Evolutionary conservation across 306 rosid genomes (phyloP), one percentile per base, ranked within the genome.

Genomic region (Cyclanthera cordifolia): DNA sequence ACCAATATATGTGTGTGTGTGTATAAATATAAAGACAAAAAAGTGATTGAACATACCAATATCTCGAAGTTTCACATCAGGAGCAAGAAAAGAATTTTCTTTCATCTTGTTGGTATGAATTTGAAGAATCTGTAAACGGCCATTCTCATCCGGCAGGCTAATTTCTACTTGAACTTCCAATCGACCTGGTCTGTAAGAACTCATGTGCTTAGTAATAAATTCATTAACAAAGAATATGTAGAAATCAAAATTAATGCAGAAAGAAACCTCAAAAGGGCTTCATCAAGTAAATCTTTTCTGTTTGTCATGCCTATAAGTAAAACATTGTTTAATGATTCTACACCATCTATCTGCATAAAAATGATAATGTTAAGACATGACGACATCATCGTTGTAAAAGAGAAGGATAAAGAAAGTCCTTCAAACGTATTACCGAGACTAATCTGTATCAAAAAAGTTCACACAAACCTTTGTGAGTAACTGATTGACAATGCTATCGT

Each of bases 221-320:
- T 50, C 59, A 69, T 51, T 13, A 52, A 30, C 7, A 12, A 49
- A 30, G 19, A 4, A 17, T 21, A 51, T 1, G 17, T 32, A 3
- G 61, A 52, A 52, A 71, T 75, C 47, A 59, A 12, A 30, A 28
- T 9, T 27, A 32, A 25, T 20, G 58, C 39, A 45, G 51, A 56
- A 30, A 78, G 41, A 77, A 63, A 94, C 99, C 99, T 86, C 80
- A 94, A 69, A 75, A 94, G 95, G 50, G 99, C 99, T 77, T 90
- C 99, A 82, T 94, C 99, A 82, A 94, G 93, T 83, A 94, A 80
- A 79, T 94, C 97, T 82, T 90, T 94, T 82, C 99, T 88, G 85
- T 94, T 94, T 57, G 99, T 94, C 97, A 94, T 94, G 79, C 99
- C 99, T 85, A 94, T 94, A 77, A 94, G 99, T 81, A 94, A 82